Evolutionary conservation across 169 alveolate species (phyloP), one percentile per base, ranked within the genome.

Genomic region (Theileria sp.): DNA sequence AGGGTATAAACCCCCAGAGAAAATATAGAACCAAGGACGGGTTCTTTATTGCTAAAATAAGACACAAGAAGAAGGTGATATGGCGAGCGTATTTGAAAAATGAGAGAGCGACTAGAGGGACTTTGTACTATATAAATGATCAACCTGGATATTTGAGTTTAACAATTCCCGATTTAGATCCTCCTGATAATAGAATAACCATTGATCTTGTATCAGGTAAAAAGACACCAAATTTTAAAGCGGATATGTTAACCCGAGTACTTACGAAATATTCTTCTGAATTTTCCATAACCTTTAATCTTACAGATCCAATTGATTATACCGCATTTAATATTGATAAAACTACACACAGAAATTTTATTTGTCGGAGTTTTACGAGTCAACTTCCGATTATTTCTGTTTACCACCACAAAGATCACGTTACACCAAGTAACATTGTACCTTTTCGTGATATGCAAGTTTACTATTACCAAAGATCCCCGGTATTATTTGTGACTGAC

Each of bases 371-470:
- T 38, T 64, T 26, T 21, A 15, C 0, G 6, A 7, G 17, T 32
- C 21, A 4, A 8, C 3, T 1, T 19, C 17, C 44, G 25, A 64
- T 17, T 3, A 21, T 64, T 32, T 28, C 50, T 13, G 38, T 64
- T 8, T 30, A 7, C 23, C 54, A 64, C 72, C 28, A 21, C 17
- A 64, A 15, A 19, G 72, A 64, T 3, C 49, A 15, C 0, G 72
- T 64, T 32, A 64, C 72, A 23, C 72, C 72, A 19, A 64, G 25
- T 4, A 64, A 64, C 72, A 30, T 64, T 4, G 21, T 64, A 38
- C 72, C 72, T 23, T 64, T 64, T 38, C 0, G 3, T 21, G 21
- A 30, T 32, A 10, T 64, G 1, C 5, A 64, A 21, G 72, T 64
- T 8, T 64, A 64, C 51, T 64, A 64, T 38, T 30, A n/a, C 49